Percentiles rank a stretch among this genome's conserved stretches.
phyloP scores from a whole-genome alignment of 2,329 filamentous ascomycete species.

The Claviceps pazoutovae region DNA sequence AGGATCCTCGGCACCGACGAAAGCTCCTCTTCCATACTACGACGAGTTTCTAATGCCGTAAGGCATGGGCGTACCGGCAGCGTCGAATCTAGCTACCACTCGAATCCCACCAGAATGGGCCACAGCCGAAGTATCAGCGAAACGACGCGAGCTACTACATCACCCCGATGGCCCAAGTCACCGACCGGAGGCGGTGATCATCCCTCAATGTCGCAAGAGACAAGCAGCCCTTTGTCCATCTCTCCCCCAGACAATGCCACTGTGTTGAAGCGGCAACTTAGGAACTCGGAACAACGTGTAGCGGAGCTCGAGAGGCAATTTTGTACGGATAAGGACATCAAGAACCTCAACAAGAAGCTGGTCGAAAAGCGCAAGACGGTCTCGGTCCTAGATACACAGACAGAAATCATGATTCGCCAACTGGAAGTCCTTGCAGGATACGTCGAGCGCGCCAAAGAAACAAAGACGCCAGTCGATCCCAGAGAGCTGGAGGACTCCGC shows the following conservation, averaged over 20 bases:
- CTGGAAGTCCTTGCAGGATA: constrained; percentile 81
- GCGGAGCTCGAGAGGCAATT: constrained; percentile 77
- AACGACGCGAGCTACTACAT: constrained; percentile 48
- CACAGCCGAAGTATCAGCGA: constrained; percentile 53
- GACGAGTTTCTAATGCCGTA: constrained; percentile 83
- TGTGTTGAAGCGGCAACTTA: constrained; percentile 59
- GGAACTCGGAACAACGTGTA: constrained; percentile 70
- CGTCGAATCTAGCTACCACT: constrained; percentile 38
- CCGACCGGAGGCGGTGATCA: constrained; percentile 41
- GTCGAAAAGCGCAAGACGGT: constrained; percentile 92
- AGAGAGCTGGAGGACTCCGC: constrained; percentile 75
- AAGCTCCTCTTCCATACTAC: constrained; percentile 64
- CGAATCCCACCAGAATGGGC: constrained; percentile 25
- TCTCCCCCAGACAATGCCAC: constrained; percentile 51
- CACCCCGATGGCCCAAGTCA: constrained; percentile 57
- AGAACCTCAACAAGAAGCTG: constrained; percentile 73
- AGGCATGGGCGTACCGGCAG: constrained; percentile 86
- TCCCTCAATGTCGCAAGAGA: constrained; percentile 34
- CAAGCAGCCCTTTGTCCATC: constrained; percentile 58
- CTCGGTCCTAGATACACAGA: constrained; percentile 83
- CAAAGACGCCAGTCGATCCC: constrained; percentile 65
- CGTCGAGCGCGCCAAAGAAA: constrained; percentile 73
- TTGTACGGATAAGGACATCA: constrained; percentile 47
- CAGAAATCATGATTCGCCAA: constrained; percentile 88
- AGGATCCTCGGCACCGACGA: constrained; percentile 73